These are phyloP conservation scores for Starmerella cellae DNA, from an alignment of 805 yeast species.

Conservation along the genomic window DNA sequence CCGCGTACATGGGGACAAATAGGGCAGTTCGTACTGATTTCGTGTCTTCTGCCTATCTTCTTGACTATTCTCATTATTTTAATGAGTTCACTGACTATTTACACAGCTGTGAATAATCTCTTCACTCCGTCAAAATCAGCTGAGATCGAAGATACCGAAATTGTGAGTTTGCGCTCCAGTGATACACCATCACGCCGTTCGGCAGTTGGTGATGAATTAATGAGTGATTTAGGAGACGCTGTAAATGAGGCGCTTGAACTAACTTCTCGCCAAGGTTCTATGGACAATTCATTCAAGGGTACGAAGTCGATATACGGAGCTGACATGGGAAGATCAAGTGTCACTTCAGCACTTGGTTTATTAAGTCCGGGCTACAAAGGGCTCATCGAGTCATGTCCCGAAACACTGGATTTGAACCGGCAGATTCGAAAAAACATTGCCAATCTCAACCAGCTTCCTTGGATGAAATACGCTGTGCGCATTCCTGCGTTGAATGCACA, in stretches of 20 bases:
- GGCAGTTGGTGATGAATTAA: neutral
- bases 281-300: neutral
- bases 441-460: constrained; percentile 48
- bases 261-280: neutral
- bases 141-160: neutral
- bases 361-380: constrained; percentile 9
- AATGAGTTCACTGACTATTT: constrained; percentile 1
- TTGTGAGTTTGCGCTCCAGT: neutral
- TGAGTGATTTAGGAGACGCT: constrained; percentile 3
- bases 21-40: neutral
- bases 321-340: neutral
- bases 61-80: constrained; percentile 1
- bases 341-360: neutral
- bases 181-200: neutral
- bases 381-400: constrained; percentile 4
- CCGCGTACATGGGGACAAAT: neutral
- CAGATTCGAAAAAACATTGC: constrained; percentile 14
- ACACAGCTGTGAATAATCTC: neutral
- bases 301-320: neutral
- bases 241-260: constrained; percentile 4
- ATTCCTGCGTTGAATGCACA: constrained; percentile 69
- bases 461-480: constrained; percentile 68
- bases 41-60: neutral
- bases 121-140: neutral
- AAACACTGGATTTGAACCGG: neutral